These are phyloP conservation scores for Biancaea sappan DNA, from an alignment of 306 rosid genomes.

Conservation along the genomic window DNA sequence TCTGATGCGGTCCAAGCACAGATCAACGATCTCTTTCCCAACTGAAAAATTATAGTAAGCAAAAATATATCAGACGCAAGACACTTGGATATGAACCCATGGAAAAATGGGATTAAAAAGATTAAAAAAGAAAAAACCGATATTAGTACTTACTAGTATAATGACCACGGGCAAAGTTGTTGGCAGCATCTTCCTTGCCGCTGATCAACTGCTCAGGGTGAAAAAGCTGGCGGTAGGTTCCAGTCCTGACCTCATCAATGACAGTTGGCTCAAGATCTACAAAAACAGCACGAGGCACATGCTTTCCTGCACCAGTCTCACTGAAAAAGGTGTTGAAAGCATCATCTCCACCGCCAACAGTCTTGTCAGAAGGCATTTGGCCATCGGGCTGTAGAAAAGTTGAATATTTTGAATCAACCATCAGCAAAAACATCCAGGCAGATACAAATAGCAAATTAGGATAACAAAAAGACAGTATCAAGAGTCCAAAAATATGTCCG, in stretches of 20 bases:
- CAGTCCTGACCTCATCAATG: constrained; percentile 92
- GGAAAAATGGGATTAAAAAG: too few relatives aligned
- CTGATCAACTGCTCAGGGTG: constrained; percentile 95
- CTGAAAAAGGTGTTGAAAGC: constrained; percentile 95
- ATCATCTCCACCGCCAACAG: constrained; percentile 83
- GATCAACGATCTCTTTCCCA: constrained; percentile 94
- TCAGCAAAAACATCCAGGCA: too few relatives aligned
- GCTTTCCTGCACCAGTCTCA: constrained; percentile 94
- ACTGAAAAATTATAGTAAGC: constrained; percentile 36
- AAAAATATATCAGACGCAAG: not conserved
- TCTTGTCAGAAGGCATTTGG: constrained; percentile 88
- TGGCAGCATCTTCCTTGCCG: constrained; percentile 97
- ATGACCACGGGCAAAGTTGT: constrained; percentile 97
- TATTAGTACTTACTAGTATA: constrained; percentile 61
- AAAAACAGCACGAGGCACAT: constrained; percentile 81
- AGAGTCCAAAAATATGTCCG: not conserved
- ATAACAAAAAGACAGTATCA: not conserved
- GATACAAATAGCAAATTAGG: not conserved
- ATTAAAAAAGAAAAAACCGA: not conserved
- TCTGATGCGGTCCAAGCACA: constrained; percentile 89
- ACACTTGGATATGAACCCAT: not conserved
- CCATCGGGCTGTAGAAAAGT: constrained; percentile 71
- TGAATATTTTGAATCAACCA: not conserved
- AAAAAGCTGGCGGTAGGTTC: constrained; percentile 85
- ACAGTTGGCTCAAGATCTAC: constrained; percentile 94